These are phyloP conservation scores for Xylaria sp. DNA, from an alignment of 2,329 filamentous ascomycete genomes.

Conservation along the genomic window DNA sequence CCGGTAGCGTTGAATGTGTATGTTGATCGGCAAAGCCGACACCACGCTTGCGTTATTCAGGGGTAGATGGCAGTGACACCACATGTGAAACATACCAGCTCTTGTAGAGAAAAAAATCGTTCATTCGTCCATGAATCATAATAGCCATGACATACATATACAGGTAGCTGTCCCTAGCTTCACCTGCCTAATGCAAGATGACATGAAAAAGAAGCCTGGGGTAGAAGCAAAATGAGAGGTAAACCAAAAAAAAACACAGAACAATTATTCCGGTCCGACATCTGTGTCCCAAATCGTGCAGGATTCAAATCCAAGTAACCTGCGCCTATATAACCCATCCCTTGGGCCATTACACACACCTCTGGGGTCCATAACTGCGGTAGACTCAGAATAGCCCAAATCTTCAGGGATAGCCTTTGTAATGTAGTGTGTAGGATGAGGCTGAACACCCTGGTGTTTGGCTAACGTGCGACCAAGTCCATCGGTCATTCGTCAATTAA, in stretches of 20 bases:
- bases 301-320: constrained; percentile 33
- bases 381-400: constrained; percentile 9
- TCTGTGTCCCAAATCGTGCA: constrained; percentile 17
- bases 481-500: constrained; percentile 30
- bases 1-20: constrained; percentile 31
- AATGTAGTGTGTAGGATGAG: constrained; percentile 23
- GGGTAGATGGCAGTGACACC: constrained; percentile 16
- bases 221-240: neutral
- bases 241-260: neutral
- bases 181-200: constrained; percentile 21
- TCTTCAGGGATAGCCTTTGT: constrained; percentile 18
- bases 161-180: constrained; percentile 13
- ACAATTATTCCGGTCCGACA: constrained; percentile 9
- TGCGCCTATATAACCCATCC: constrained; percentile 21
- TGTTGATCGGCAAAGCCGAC: constrained; percentile 41
- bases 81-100: constrained; percentile 1
- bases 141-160: constrained; percentile 26
- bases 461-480: constrained; percentile 15
- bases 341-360: constrained; percentile 13
- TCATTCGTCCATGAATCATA: constrained; percentile 32
- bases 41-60: constrained; percentile 25
- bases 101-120: constrained; percentile 10
- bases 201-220: constrained; percentile 16
- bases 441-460: constrained; percentile 20
- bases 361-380: constrained; percentile 12